phyloP scores from a whole-genome alignment of 495 filamentous ascomycete species.

The Poronia punctata region DNA sequence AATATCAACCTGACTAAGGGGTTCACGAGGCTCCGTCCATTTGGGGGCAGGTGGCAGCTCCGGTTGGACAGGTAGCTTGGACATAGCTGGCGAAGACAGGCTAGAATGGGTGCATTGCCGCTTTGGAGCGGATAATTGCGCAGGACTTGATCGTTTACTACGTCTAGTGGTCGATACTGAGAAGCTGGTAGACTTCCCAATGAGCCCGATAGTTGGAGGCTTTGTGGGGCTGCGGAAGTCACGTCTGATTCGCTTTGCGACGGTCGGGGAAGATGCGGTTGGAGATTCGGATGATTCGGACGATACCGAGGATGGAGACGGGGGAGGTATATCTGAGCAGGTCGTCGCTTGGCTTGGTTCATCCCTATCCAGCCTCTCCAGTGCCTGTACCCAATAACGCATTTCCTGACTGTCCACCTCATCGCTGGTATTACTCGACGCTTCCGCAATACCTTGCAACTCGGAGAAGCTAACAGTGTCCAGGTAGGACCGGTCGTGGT shows the following conservation, averaged over 20 bases:
- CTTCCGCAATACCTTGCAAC: slow-evolving; percentile 35
- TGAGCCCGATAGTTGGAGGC: slow-evolving; percentile 1
- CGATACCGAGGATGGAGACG: not conserved
- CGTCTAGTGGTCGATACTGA: not conserved
- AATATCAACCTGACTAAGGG: slow-evolving; percentile 16
- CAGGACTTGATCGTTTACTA: slow-evolving; percentile 11
- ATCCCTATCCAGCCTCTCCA: slow-evolving; percentile 43
- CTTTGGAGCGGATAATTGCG: slow-evolving; percentile 2
- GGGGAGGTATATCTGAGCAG: slow-evolving; percentile 1
- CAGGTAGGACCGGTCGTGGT: slow-evolving; percentile 37
- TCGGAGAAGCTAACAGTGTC: slow-evolving; percentile 37
- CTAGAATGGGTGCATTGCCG: slow-evolving; percentile 6
- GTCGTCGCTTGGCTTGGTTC: slow-evolving; percentile 22
- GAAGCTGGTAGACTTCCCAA: not conserved
- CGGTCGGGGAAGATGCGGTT: not conserved
- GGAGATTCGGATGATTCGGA: not conserved
- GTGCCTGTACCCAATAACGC: slow-evolving; percentile 45
- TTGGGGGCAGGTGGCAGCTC: not conserved
- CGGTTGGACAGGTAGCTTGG: not conserved
- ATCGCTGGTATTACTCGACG: slow-evolving; percentile 25
- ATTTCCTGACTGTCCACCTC: slow-evolving; percentile 43
- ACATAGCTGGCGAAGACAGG: slow-evolving; percentile 1
- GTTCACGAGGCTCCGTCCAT: slow-evolving; percentile 6
- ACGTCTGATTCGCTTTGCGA: not conserved
- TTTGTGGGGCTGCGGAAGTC: not conserved